Conservation (phyloP, 192 early-diverging fungal genomes). For the Coemansia sp. region DNA sequence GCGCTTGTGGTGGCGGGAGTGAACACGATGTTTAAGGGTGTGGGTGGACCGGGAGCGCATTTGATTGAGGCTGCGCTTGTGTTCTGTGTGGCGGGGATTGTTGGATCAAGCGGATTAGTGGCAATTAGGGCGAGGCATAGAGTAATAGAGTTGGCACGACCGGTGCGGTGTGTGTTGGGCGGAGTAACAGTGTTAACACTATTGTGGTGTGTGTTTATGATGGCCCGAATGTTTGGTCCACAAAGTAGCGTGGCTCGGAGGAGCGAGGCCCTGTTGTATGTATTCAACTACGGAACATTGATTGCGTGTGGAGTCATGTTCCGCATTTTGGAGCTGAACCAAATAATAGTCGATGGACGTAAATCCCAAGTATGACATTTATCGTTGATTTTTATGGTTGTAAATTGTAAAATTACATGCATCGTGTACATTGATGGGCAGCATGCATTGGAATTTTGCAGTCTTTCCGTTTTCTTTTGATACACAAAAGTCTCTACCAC, state of each 20-base stretch:
- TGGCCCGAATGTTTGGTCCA: conserved; percentile 15
- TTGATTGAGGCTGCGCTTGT: conserved; percentile 4
- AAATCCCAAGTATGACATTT: too few species aligned
- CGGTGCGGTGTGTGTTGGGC: neutral
- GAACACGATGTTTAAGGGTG: neutral
- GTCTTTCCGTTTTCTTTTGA: too few species aligned
- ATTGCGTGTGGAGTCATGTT: neutral
- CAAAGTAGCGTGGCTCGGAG: conserved; percentile 14
- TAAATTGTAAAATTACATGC: too few species aligned
- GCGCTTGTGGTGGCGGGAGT: neutral
- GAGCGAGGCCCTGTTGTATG: conserved; percentile 21
- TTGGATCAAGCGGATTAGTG: neutral
- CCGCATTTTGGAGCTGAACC: neutral
- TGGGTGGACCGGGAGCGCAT: neutral
- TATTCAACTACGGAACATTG: conserved; percentile 11
- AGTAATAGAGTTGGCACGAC: neutral
- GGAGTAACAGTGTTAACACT: neutral
- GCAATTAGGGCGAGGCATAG: neutral
- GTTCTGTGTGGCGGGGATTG: neutral
- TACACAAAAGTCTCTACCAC: too few species aligned
- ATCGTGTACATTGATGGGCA: too few species aligned
- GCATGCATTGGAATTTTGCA: too few species aligned
- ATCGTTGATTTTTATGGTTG: too few species aligned
- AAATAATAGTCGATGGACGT: too few species aligned
- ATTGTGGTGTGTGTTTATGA: conserved; percentile 30